Evolutionary conservation across 495 filamentous ascomycete genomes (phyloP).

Genomic region (Trichoderma gamsii): DNA sequence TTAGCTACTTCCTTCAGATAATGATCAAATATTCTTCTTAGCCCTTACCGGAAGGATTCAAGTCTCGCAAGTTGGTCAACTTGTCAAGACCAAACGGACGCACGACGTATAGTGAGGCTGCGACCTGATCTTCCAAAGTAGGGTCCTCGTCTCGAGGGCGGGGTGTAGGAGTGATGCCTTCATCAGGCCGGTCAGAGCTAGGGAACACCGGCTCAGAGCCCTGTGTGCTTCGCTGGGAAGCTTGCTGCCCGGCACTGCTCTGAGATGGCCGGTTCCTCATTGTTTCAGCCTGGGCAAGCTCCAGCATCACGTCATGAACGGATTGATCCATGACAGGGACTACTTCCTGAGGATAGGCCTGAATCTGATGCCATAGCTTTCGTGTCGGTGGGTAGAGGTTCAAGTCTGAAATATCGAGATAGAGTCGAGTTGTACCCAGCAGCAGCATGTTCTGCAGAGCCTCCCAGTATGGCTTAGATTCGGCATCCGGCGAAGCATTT

Average conservation of each 20-base stretch:
- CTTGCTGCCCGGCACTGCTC: constrained; percentile 43
- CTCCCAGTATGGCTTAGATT: constrained; percentile 71
- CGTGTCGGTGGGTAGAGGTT: constrained; percentile 86
- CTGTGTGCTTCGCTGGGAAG: constrained; percentile 31
- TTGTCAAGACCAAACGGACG: constrained; percentile 85
- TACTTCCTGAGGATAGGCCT: constrained; percentile 89
- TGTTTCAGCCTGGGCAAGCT: constrained; percentile 71
- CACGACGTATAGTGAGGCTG: constrained; percentile 72
- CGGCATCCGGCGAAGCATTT: constrained; percentile 51
- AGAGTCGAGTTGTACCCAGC: constrained; percentile 73
- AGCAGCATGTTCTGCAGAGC: constrained; percentile 86
- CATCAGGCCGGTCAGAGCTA: constrained; percentile 62
- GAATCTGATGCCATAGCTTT: constrained; percentile 92
- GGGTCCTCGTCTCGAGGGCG: constrained; percentile 23
- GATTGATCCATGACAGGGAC: constrained; percentile 93
- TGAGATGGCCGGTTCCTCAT: constrained; percentile 53
- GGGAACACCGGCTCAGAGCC: constrained; percentile 72
- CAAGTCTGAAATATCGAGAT: constrained; percentile 82
- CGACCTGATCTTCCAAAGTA: constrained; percentile 53
- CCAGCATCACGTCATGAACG: constrained; percentile 88
- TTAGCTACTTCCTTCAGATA: constrained; percentile 27
- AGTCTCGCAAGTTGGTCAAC: constrained; percentile 85
- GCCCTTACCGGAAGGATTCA: constrained; percentile 68
- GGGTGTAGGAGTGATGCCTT: constrained; percentile 33
- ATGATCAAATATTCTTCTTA: neutral